These are phyloP conservation scores for Lactarius vividus DNA, from an alignment of 768 basidiomycete genomes.

Conservation along the genomic window DNA sequence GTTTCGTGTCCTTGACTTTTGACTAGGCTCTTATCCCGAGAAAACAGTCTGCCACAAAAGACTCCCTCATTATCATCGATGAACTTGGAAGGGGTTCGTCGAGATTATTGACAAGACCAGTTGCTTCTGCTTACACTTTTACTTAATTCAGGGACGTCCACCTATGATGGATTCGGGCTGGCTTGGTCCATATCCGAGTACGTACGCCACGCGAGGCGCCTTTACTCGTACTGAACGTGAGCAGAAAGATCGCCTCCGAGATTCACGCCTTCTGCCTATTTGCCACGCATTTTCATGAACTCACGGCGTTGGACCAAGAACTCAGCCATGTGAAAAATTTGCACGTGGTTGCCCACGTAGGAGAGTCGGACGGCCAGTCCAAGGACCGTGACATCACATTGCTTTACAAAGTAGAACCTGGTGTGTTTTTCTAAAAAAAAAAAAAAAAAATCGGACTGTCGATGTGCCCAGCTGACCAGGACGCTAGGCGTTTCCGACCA, in stretches of 20 bases:
- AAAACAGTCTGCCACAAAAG: slow-evolving; percentile 77
- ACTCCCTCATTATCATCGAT: slow-evolving; percentile 96
- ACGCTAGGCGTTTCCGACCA: slow-evolving; percentile 86
- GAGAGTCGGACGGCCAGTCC: slow-evolving; percentile 42
- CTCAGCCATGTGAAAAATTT: slow-evolving; percentile 87
- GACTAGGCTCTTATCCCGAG: background rate
- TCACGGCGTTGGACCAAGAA: slow-evolving; percentile 88
- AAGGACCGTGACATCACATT: slow-evolving; percentile 77
- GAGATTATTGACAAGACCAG: background rate
- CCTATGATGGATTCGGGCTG: slow-evolving; percentile 95
- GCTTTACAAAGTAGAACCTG: slow-evolving; percentile 72
- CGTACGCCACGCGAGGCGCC: slow-evolving; percentile 27
- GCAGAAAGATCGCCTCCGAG: slow-evolving; percentile 86
- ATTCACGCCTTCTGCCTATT: slow-evolving; percentile 95
- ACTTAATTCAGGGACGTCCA: slow-evolving; percentile 72
- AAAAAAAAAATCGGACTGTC: too few relatives aligned
- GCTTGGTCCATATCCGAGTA: slow-evolving; percentile 99
- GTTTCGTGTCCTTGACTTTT: background rate
- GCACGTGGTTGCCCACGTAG: slow-evolving; percentile 93
- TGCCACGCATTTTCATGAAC: slow-evolving; percentile 97
- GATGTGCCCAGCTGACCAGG: background rate
- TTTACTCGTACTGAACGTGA: background rate
- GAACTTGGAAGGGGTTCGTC: slow-evolving; percentile 83
- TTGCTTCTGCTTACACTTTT: slow-evolving; percentile 5
- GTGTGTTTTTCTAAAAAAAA: slow-evolving; percentile 40